A percentile compares a stretch with the other conserved stretches of the same genome.
Evolutionary conservation across 1,139 yeast species (phyloP).

Genomic region (Blastobotrys illinoisensis): DNA sequence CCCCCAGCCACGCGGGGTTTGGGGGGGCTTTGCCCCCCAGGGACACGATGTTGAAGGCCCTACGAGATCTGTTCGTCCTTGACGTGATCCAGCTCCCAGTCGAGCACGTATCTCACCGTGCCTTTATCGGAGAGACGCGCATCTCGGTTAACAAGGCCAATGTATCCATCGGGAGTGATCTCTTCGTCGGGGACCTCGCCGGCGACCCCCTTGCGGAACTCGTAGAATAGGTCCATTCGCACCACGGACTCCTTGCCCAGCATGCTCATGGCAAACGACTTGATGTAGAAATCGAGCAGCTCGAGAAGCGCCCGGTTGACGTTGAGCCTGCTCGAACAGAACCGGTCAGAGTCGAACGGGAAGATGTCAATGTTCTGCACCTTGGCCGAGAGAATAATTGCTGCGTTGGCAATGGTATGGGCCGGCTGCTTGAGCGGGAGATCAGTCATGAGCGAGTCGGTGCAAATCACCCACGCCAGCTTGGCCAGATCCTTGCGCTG

Average conservation of each 20-base stretch:
- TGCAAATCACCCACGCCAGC: constrained; percentile 68
- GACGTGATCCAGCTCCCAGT: constrained; percentile 26
- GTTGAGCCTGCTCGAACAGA: constrained; percentile 30
- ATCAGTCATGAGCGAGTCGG: constrained; percentile 72
- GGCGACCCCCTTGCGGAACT: constrained; percentile 6
- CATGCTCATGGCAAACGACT: constrained; percentile 18
- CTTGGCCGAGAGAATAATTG: constrained; percentile 47
- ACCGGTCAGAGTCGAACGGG: constrained; percentile 24
- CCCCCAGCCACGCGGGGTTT: neutral
- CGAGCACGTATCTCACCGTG: constrained; percentile 29
- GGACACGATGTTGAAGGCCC: neutral
- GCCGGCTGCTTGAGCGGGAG: constrained; percentile 69
- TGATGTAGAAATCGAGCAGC: constrained; percentile 47
- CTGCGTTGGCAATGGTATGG: constrained; percentile 73
- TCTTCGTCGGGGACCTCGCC: neutral
- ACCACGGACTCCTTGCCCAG: constrained; percentile 10
- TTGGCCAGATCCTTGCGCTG: constrained; percentile 18
- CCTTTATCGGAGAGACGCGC: constrained; percentile 24
- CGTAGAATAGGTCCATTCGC: constrained; percentile 21
- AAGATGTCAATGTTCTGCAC: constrained; percentile 26
- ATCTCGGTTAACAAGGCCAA: constrained; percentile 22
- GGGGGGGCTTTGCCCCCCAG: neutral
- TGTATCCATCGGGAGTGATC: neutral
- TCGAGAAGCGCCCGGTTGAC: constrained; percentile 58
- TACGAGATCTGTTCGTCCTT: constrained; percentile 18